These are phyloP conservation scores for Rhynchospora breviuscula DNA, from an alignment of 176 grass and related monocot genomes.

Conservation along the genomic window DNA sequence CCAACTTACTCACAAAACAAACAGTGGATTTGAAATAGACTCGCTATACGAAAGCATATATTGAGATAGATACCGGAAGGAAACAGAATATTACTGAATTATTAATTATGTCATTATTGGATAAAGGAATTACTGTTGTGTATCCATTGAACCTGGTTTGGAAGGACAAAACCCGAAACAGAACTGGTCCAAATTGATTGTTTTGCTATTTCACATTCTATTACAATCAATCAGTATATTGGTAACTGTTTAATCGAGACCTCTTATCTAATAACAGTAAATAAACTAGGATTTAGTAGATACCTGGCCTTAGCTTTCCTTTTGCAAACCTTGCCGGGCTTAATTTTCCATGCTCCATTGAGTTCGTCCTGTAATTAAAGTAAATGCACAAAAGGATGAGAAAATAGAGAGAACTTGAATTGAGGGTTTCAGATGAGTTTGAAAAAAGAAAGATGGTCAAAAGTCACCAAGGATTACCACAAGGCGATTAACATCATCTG, in stretches of 20 bases:
- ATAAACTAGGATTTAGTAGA: background rate
- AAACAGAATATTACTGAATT: background rate
- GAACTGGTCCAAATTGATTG: background rate
- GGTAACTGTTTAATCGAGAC: background rate
- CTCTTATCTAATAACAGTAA: background rate
- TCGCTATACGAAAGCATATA: background rate
- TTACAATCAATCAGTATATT: background rate
- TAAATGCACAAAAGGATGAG: background rate
- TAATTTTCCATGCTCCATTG: constrained; percentile 59
- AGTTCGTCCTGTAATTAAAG: constrained; percentile 46
- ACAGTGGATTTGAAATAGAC: background rate
- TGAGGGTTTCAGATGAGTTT: background rate
- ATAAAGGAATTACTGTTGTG: background rate
- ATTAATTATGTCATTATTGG: background rate
- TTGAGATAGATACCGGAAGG: background rate
- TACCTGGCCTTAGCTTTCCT: constrained; percentile 86
- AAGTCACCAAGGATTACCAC: constrained; percentile 38
- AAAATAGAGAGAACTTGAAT: background rate
- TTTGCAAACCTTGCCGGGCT: constrained; percentile 42
- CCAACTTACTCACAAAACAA: background rate
- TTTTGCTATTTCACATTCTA: background rate
- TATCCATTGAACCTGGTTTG: background rate
- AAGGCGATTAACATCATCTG: constrained; percentile 73
- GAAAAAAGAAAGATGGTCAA: background rate
- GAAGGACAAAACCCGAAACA: background rate